Evolutionary conservation across 73 alveolate species (phyloP), one percentile per base, ranked within the genome.

Genomic region (Paramecium pentaurelia): DNA sequence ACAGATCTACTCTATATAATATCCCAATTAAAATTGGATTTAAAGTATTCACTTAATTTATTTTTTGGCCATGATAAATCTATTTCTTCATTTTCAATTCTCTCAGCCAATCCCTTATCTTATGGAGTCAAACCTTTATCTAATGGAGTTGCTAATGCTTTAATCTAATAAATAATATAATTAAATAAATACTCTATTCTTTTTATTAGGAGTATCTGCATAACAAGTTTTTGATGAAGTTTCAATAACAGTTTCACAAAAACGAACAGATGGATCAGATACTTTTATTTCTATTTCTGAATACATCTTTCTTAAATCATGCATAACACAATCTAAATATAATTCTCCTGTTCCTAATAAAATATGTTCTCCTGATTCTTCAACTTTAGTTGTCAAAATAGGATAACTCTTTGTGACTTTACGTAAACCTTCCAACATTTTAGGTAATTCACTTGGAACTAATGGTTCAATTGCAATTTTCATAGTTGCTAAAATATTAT

Each of bases 281-380:
- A 97, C 99, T 87, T 98, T 99, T 42, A 99, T 96, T 96, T 99
- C 99, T 28, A 99, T 96, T 77, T 99, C 99, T 32, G 99, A 96
- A 86, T 97, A 99, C 92, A 97, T 92, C 73, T 97, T 96, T 83
- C 99, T 97, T 58, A 99, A 95, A 86, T 99, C 99, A 86, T 99
- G 99, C 93, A 98, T 92, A 28, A 97, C 96, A 93, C 99, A 96
- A 95, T 99, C 99, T 93, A 99, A 89, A 95, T 98, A 98, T 71
- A 99, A 95, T 92, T 99, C 99, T 1, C 99, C 99, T 4, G 99
- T 98, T 58, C 99, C 99, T 84, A 98, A 71, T 59, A 99, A 86
- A 34, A 98, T 95, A 86, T 99, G 99, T 96, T 99, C 99, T 14
- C 99, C 99, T 71, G 99, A 95, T 95, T 99, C 99, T 91, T 99